Base-by-base conservation (phyloP, 176 grass and related monocot genomes). In the Chloris gayana region DNA sequence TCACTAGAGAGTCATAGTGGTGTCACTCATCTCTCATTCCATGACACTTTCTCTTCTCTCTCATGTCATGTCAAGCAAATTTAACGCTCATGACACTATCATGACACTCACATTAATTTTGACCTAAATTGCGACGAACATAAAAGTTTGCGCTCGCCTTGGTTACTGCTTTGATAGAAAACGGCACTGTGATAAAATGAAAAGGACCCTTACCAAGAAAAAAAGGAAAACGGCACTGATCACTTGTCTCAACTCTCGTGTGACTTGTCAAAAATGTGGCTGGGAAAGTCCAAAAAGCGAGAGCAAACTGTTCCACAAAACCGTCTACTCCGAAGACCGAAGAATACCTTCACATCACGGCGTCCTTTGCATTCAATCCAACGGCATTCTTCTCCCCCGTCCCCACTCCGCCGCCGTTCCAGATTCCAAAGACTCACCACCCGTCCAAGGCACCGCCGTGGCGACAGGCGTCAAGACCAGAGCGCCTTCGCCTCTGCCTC, bases 371-470 rank as follows among this genome's bases (percentile, higher is more conserved):
- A 53, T 51, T 22, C 74, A 29, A 53, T 53, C 77, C 67, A 53
- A 44, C 44, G 67, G 12, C 32, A 61, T 79, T 29, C 63, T 80
- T 50, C 64, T 70, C 33, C 19, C 9, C 30, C 0, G 14, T 35
- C 30, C 15, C 17, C 41, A 29, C 12, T 26, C 0, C 24, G 3
- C 4, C 11, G 32, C 39, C 2, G 18, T 45, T 76, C 82, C 57
- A 39, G 70, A 85, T 85, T 85, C 75, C 76, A 73, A 73, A 65
- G 39, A 49, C 54, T n/a, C 41, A 19, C 4, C 31, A 70, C 46
- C 13, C 12, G 64, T 64, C 17, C 33, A 77, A 82, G 32, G 64
- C 39, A 75, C 29, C 51, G 50, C 72, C 24, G 58, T 18, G 34
- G 68, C 29, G 37, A 53, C 73, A 50, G 19, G 32, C 14, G 73